Percentiles rank a stretch among this genome's conserved stretches.
These are phyloP conservation scores for Trichoderma breve DNA, from an alignment of 2,329 filamentous ascomycete species.

Conservation along the genomic window DNA sequence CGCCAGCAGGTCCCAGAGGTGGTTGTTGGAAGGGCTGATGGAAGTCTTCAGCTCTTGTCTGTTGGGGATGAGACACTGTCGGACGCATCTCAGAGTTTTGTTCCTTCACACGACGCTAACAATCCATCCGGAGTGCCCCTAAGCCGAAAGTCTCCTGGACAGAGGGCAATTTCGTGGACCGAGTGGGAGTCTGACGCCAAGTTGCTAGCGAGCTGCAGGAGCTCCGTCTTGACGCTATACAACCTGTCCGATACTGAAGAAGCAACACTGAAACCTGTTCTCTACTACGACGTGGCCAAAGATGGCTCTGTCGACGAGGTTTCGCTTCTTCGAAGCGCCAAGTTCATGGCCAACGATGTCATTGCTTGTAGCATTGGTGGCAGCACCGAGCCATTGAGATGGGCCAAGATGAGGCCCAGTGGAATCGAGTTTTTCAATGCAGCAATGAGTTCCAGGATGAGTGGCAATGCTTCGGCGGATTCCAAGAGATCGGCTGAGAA, in stretches of 20 bases:
- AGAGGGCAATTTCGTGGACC: constrained; percentile 32
- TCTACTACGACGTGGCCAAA: constrained; percentile 30
- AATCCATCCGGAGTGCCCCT: constrained; percentile 18
- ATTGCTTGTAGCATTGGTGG: constrained; percentile 48
- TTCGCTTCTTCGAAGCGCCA: constrained; percentile 36
- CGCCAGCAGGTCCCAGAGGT: constrained; percentile 34
- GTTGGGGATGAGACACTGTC: constrained; percentile 32
- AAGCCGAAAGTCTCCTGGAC: constrained; percentile 9
- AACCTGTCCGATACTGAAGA: constrained; percentile 24
- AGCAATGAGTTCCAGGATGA: constrained; percentile 31
- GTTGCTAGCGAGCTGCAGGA: constrained; percentile 33
- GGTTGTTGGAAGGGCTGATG: constrained; percentile 50
- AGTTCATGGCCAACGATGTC: constrained; percentile 46
- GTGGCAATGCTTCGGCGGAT: neutral
- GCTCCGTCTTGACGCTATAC: constrained; percentile 33
- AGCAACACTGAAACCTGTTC: constrained; percentile 23
- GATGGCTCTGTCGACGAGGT: constrained; percentile 24
- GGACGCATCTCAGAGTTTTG: constrained; percentile 28
- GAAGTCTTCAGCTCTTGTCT: constrained; percentile 46
- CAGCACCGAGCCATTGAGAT: constrained; percentile 43
- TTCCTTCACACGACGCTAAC: constrained; percentile 14
- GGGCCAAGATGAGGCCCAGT: constrained; percentile 45
- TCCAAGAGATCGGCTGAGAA: constrained; percentile 29
- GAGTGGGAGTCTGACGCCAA: constrained; percentile 34
- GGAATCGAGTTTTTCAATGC: constrained; percentile 41